Base-by-base conservation (phyloP, 2,329 filamentous ascomycete genomes). In the Nannizzia gypsea region DNA sequence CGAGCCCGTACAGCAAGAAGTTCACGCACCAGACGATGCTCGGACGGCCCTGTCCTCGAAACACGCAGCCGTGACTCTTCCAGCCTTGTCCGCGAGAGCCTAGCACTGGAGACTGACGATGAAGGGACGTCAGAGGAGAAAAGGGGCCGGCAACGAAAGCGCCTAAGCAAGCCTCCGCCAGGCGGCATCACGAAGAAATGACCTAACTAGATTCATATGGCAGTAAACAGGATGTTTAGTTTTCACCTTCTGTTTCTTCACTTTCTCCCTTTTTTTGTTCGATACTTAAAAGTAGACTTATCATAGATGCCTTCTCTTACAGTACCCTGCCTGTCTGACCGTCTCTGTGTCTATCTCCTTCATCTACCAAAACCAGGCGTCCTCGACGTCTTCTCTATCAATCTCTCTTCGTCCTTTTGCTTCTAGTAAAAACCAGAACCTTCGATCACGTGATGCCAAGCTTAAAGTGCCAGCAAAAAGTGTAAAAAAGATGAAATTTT, bases 401-500 rank as follows among this genome's bases (percentile, higher is more conserved):
- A 6, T 36, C 22, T 6, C 48, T 34, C 52, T 55, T 5, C 26
- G 22, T 55, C 26, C 34, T 55, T 17, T 24, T 17, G 13, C 52
- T 50, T 50, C 44, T 24, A 68, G 71, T 57, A 70, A 60, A 61
- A 68, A 62, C 74, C 67, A 72, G 73, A 75, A 76, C 67, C 65
- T 74, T 75, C 73, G 70, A 73, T 67, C 65, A 59, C 46, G 50
- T 63, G 60, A 59, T 46, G 63, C 63, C 63, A 64, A 64, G 63
- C 56, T 55, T 50, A 62, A 62, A 63, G 34, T 24, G 48, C 48
- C 48, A 52, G 48, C 48, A 52, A 52, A 52, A 44, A 54, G 50
- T 46, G 57, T 54, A 52, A 59, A 60, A 59, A 64, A 31, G n/a
- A 24, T 42, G 57, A 58, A 59, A 60, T 56, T 15, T n/a, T 11